Evolutionary conservation across 495 filamentous ascomycete species (phyloP).

Genomic region (Opeltia flavorubescens): DNA sequence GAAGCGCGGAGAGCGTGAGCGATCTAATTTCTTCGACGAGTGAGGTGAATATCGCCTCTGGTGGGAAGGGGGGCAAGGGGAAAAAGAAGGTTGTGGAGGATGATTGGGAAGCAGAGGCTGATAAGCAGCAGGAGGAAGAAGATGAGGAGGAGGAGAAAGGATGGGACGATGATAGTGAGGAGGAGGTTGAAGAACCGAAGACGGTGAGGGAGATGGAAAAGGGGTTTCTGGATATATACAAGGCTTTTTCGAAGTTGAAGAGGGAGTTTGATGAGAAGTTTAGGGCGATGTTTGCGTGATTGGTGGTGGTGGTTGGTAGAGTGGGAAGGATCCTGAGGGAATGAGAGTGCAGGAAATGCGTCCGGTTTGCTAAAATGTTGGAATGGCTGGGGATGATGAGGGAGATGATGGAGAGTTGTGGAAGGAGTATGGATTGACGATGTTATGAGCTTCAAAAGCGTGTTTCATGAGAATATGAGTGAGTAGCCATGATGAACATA

Average conservation of each 20-base stretch:
- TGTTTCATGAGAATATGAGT: too few relatives aligned
- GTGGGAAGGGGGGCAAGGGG: slow-evolving; percentile 12
- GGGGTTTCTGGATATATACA: slow-evolving; percentile 41
- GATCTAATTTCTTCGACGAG: slow-evolving; percentile 1
- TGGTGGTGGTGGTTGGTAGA: background rate
- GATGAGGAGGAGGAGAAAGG: slow-evolving; percentile 14
- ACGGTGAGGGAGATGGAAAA: slow-evolving; percentile 24
- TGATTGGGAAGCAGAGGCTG: slow-evolving; percentile 16
- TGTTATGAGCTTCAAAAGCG: too few relatives aligned
- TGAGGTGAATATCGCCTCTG: slow-evolving; percentile 6
- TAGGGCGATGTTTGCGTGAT: slow-evolving; percentile 35
- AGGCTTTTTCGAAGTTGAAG: slow-evolving; percentile 39
- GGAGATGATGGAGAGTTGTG: too few relatives aligned
- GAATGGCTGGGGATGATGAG: too few relatives aligned
- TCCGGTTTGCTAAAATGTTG: too few relatives aligned
- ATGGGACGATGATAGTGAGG: slow-evolving; percentile 10
- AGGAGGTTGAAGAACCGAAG: slow-evolving; percentile 6
- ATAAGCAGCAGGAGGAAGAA: slow-evolving; percentile 20
- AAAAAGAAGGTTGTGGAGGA: slow-evolving; percentile 28
- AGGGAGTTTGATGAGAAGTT: slow-evolving; percentile 54
- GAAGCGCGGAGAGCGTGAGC: slow-evolving; percentile 2
- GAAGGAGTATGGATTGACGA: too few relatives aligned
- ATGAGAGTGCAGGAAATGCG: too few relatives aligned
- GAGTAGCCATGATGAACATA: too few relatives aligned
- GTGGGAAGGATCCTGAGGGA: too few relatives aligned